phyloP scores from a whole-genome alignment of 2,329 filamentous ascomycete species.

The Aspergillus pseudonomiae region DNA sequence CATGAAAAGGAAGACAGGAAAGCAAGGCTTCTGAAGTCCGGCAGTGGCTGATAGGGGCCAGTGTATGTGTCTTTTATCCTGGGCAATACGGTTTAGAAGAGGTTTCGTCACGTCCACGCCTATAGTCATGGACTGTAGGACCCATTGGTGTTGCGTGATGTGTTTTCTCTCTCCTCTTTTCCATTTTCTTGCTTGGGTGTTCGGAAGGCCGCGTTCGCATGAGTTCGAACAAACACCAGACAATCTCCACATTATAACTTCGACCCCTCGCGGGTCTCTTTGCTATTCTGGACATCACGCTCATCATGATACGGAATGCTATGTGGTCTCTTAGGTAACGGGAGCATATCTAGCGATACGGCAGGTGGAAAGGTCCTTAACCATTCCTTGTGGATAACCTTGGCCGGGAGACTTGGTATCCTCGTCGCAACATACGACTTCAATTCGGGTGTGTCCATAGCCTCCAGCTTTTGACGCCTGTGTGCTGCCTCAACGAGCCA shows the following conservation, averaged over 20 bases:
- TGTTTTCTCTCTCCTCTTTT: no score
- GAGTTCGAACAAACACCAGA: accelerated
- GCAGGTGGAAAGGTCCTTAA: background rate
- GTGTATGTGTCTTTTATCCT: background rate
- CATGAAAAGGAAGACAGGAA: no score
- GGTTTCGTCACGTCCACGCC: background rate
- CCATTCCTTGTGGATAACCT: background rate
- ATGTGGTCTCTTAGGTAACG: background rate
- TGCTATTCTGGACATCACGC: background rate
- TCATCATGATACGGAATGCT: background rate
- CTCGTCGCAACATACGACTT: background rate
- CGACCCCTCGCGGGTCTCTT: background rate
- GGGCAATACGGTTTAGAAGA: background rate
- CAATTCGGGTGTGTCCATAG: background rate
- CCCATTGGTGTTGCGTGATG: no score
- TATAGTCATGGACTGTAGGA: background rate
- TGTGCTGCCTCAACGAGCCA: background rate
- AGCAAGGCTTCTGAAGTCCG: no score
- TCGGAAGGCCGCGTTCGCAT: background rate
- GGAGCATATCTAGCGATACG: background rate
- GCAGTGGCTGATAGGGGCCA: background rate
- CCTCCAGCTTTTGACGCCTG: background rate
- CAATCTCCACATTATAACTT: background rate
- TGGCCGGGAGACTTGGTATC: background rate
- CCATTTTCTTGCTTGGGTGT: background rate